A percentile compares a stretch with the other conserved stretches of the same genome.
These are phyloP conservation scores for Caloboletus firmus DNA, from an alignment of 1,284 basidiomycete genomes.

Conservation along the genomic window DNA sequence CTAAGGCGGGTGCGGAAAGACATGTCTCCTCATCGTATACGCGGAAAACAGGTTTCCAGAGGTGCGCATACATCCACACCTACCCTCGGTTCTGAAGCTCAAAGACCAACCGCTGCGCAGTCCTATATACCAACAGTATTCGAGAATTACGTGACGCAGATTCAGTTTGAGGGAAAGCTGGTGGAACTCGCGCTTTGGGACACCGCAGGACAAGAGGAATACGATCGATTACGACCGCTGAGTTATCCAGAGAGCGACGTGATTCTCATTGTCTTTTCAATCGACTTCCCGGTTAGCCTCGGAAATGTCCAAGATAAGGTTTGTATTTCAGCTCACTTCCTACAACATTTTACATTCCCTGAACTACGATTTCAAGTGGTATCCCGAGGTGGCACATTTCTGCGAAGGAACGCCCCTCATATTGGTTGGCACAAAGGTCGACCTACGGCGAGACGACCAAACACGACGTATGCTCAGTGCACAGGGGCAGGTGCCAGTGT, in stretches of 20 bases:
- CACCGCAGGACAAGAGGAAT: conserved; percentile 98
- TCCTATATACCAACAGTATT: conserved; percentile 98
- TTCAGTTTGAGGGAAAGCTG: conserved; percentile 84
- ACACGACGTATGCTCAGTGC: conserved; percentile 91
- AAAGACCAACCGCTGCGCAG: conserved; percentile 43
- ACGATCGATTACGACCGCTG: conserved; percentile 90
- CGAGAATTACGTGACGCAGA: conserved; percentile 94
- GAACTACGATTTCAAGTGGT: conserved; percentile 67
- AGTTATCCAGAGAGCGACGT: conserved; percentile 97
- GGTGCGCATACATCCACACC: conserved; percentile 49
- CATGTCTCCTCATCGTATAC: conserved; percentile 91
- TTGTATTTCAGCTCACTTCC: conserved; percentile 18
- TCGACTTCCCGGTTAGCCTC: conserved; percentile 95
- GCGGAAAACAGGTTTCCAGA: conserved; percentile 98
- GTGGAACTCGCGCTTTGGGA: conserved; percentile 98
- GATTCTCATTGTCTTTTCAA: conserved; percentile 94
- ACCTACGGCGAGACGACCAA: conserved; percentile 85
- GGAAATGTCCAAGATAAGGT: conserved; percentile 95
- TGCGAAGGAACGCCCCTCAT: conserved; percentile 93
- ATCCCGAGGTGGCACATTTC: conserved; percentile 96
- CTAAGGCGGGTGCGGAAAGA: conserved; percentile 81
- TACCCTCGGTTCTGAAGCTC: conserved; percentile 9
- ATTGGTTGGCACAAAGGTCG: conserved; percentile 92
- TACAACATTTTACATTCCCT: conserved; percentile 5
- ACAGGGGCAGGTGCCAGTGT: conserved; percentile 86